Evolutionary conservation across 176 grass and related monocot species (phyloP), one percentile per base, ranked within the genome.

Genomic region (Alloteropsis semialata): DNA sequence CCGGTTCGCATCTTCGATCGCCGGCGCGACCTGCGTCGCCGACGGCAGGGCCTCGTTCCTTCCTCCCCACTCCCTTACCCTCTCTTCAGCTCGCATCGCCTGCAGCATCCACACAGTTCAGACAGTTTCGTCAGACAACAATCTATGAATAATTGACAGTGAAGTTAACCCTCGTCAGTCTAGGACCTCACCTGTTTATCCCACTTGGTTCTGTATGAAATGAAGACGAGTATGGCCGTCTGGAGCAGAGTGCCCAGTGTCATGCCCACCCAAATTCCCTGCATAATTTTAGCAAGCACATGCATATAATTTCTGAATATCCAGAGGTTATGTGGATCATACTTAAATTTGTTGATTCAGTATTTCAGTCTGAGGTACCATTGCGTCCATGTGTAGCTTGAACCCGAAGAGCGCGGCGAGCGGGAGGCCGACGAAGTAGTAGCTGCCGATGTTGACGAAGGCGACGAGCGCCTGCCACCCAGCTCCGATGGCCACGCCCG

Each of bases 211-310:
- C 81, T 94, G 69, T 72, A 87, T 1, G 89, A 92, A 32, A 99
- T 94, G 69, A 85, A 53, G 65, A 90, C 1, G 0, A 99, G 93
- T 37, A 94, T 43, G 27, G 33, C 51, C 6, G 97, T 99, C 80
- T 99, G 97, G 57, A 90, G 79, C 72, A 89, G 56, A 34, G 93
- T 99, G 19, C 93, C 97, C 28, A 99, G 28, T 45, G 92, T 72
- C 97, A 96, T 99, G 37, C 97, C 97, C 43, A 77, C 19, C 97
- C 97, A 99, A 69, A 99, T 96, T 17, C 97, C 97, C 97, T 99
- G 75, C 79, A 94, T 53, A 81, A 17, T 19, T 22, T 65, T 3
- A 14, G n/a, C n/a, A n/a, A 10, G 1, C 50, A 61, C 34, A 34
- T 5, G 21, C n/a, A 78, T 38, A 14, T 65, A 14, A 4, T 21